A percentile compares a stretch with the other conserved stretches of the same genome.
phyloP scores from a whole-genome alignment of 139 green algal genomes.

The Zygnema cylindricum region DNA sequence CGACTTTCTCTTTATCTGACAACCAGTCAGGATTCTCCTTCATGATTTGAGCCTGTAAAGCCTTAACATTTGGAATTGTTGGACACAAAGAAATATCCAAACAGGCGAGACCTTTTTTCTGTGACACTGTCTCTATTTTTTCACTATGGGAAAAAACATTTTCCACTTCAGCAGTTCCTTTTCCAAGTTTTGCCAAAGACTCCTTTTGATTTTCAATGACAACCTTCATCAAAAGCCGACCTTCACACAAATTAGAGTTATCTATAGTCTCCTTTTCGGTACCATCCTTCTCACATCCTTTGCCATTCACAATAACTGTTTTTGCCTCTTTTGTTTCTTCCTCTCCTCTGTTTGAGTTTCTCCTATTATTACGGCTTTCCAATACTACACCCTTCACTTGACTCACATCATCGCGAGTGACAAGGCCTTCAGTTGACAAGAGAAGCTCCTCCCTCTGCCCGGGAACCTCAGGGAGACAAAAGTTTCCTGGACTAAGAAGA shows the following conservation, averaged over 20 bases:
- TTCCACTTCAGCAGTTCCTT: constrained; percentile 7
- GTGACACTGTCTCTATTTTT: neutral
- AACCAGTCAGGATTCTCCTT: neutral
- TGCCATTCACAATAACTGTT: too few species aligned
- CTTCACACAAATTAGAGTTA: neutral
- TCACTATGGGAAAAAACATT: neutral
- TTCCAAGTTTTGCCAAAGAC: neutral
- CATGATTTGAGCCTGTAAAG: neutral
- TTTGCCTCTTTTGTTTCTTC: neutral
- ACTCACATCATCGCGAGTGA: too few species aligned
- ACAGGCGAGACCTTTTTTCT: neutral
- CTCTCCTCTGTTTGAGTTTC: neutral
- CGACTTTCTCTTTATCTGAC: too few species aligned
- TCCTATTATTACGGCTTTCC: neutral
- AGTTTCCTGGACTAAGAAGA: neutral
- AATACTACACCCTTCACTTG: neutral
- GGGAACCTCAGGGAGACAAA: neutral
- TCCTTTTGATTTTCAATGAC: neutral
- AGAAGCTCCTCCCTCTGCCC: neutral
- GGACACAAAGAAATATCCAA: neutral
- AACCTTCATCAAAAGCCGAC: constrained; percentile 5
- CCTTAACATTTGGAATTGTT: neutral
- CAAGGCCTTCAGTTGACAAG: neutral
- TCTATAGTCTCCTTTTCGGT: neutral
- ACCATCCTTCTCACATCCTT: neutral